phyloP scores from a whole-genome alignment of 2,329 filamentous ascomycete species.

The Aspergillus ochraceus region DNA sequence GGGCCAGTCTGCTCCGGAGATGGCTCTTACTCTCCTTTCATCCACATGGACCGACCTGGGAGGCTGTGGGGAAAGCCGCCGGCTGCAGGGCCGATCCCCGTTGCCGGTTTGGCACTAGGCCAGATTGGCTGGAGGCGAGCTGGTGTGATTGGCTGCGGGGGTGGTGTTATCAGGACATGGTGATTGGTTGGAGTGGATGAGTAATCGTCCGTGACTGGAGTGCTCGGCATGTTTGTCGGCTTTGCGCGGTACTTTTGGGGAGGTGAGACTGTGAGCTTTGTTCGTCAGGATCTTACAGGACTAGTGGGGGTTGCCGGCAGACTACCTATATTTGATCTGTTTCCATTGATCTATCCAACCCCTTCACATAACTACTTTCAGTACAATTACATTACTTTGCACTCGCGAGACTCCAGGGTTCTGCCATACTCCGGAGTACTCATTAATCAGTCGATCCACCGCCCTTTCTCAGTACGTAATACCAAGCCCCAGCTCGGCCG shows the following conservation, averaged over 20 bases:
- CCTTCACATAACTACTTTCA: neutral
- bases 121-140: constrained; percentile 8
- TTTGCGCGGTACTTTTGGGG: too few species aligned
- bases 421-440: neutral
- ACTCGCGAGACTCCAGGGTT: neutral
- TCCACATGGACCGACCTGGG: constrained; percentile 1
- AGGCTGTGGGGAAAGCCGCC: constrained; percentile 21
- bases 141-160: constrained; percentile 23
- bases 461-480: constrained; percentile 35
- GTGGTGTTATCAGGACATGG: constrained; percentile 21
- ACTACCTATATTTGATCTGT: too few species aligned
- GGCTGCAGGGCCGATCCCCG: constrained; percentile 29
- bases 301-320: neutral
- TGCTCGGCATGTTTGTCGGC: too few species aligned
- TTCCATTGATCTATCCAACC: too few species aligned
- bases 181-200: constrained; percentile 23
- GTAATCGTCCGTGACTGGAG: neutral
- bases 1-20: neutral
- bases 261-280: neutral
- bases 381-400: neutral
- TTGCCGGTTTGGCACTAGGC: constrained; percentile 25
- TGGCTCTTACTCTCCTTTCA: neutral
- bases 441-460: constrained; percentile 4
- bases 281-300: neutral
- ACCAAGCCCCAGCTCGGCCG: constrained; percentile 19